Conservation (phyloP, 1,284 basidiomycete species). For the Chalciporus piperatoides region DNA sequence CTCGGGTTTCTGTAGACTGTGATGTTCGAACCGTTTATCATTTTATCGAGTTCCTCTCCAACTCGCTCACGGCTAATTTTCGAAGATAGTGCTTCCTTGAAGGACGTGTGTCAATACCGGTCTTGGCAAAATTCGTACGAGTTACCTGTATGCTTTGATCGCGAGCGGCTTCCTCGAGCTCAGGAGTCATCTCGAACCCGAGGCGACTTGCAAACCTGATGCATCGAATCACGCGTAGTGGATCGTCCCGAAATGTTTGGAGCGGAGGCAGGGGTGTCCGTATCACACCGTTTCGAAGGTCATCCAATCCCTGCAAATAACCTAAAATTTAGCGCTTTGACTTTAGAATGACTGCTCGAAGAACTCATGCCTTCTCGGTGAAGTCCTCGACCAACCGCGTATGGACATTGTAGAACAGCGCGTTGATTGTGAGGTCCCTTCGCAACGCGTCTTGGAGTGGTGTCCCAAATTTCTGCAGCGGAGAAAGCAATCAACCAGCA, state of each 20-base stretch:
- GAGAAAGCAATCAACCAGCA: constrained; percentile 2
- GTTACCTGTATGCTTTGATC: constrained; percentile 69
- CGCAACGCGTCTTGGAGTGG: constrained; percentile 89
- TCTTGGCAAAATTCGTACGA: constrained; percentile 6
- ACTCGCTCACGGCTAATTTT: constrained; percentile 91
- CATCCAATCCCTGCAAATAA: constrained; percentile 67
- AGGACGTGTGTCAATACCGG: constrained; percentile 3
- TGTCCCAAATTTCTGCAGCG: constrained; percentile 80
- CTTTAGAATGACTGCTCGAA: not conserved
- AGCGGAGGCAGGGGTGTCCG: constrained; percentile 86
- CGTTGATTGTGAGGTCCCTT: constrained; percentile 94
- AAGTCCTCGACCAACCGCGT: constrained; percentile 86
- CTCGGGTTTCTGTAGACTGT: not conserved
- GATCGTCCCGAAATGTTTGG: constrained; percentile 94
- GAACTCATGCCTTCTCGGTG: constrained; percentile 66
- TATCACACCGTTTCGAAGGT: constrained; percentile 78
- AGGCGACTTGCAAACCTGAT: constrained; percentile 91
- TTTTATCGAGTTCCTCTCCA: constrained; percentile 87
- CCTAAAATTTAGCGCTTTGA: constrained; percentile 5
- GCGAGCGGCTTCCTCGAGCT: constrained; percentile 64
- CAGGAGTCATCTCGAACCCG: constrained; percentile 76
- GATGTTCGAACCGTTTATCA: constrained; percentile 68
- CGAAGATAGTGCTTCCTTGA: constrained; percentile 63
- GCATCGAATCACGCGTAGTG: constrained; percentile 87
- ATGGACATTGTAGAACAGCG: constrained; percentile 96